Base-by-base conservation (phyloP, 495 filamentous ascomycete genomes). In the Tuber calosporum region DNA sequence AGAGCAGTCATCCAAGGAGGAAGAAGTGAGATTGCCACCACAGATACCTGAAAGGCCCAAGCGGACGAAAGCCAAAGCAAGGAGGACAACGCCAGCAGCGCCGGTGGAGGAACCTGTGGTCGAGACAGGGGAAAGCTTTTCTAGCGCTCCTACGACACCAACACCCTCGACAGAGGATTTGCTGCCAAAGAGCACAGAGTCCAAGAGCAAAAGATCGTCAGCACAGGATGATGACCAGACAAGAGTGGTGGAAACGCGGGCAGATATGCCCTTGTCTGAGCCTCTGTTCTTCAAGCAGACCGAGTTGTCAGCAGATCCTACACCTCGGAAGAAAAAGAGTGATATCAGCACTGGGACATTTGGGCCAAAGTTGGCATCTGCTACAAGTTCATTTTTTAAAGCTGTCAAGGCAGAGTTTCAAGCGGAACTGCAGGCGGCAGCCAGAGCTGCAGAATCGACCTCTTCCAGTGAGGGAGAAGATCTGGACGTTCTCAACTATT, bases 381-480 rank as follows among this genome's bases (percentile, higher is more conserved):
- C 73, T 19, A 74, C 80, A 22, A 77, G 69, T 48, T 72, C 79
- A 40, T 81, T 81, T 58, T 79, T 81, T 48, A 81, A 81, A 53
- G 77, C 74, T 26, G 62, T 80, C 41, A 81, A 79, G 72, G 79
- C 81, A 67, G 80, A 81, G 42, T 75, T 81, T 43, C 81, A 81
- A 39, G 75, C 72, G 53, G 53, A 62, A 41, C 9, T 42, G 37
- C 67, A 42, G n/a, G 69, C 69, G 13, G 69, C 77, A 37, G 36
- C 68, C 20, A 36, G 38, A 15, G 69, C 66, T 53, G 45, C 77
- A 39, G 71, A 78, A 39, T 39, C 67, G 67, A 19, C 37, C 42
- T 74, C 76, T 72, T 74, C 76, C 20, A 79, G 77, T 75, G 75
- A 74, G 38, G 76, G 69, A 6, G 77, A 77, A 40, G 77, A 37